Conservation (phyloP, 345 rosid genomes). For the Combretum micranthum region DNA sequence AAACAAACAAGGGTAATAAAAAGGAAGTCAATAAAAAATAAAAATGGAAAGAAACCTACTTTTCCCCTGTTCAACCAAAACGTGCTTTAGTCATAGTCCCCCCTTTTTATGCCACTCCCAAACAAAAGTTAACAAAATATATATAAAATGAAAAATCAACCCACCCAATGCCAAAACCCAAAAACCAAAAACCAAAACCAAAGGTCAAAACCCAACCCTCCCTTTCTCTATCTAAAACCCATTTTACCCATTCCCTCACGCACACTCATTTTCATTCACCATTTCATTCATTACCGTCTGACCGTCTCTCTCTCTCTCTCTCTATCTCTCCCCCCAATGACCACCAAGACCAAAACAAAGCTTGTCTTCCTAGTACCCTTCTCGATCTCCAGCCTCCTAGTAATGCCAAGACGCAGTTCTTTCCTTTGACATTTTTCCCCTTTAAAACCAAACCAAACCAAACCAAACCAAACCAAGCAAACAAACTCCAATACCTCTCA, state of each 20-base stretch:
- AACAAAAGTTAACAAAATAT: neutral
- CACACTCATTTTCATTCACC: conserved; percentile 3
- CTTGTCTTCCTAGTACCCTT: too few relatives aligned
- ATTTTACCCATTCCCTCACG: neutral
- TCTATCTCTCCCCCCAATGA: conserved; percentile 23
- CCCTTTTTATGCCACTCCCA: conserved; percentile 15
- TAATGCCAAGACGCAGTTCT: neutral
- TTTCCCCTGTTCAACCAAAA: conserved; percentile 25
- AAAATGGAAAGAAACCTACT: conserved; percentile 1
- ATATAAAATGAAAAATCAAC: too few relatives aligned
- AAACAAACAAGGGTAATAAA: neutral
- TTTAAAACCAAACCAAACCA: neutral
- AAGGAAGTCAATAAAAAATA: conserved; percentile 9
- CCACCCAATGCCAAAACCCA: neutral
- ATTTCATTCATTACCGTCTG: conserved; percentile 12
- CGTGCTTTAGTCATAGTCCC: conserved; percentile 19
- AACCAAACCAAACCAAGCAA: neutral
- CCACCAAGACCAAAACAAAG: conserved; percentile 19
- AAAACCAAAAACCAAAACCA: conserved; percentile 2
- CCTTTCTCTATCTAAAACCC: neutral
- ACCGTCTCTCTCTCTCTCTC: conserved; percentile 5
- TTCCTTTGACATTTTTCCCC: conserved; percentile 1
- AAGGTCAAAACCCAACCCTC: conserved; percentile 22
- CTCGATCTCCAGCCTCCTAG: too few relatives aligned
- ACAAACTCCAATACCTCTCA: neutral